Conservation (phyloP, 768 basidiomycete genomes). For the Tulasnella sp. region DNA sequence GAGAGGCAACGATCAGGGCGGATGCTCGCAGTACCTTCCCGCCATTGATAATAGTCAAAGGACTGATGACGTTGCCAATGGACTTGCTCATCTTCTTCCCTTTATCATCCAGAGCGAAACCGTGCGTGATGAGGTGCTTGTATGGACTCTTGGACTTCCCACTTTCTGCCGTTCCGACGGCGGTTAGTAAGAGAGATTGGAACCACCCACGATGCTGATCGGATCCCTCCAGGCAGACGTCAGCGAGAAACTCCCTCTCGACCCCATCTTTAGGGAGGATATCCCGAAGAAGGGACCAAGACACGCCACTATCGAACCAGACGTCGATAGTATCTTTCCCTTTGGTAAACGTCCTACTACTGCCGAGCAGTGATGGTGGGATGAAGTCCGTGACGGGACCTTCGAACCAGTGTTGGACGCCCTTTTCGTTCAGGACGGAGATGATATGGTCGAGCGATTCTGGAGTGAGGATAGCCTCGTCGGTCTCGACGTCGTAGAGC, state of each 20-base stretch:
- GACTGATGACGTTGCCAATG: conserved; percentile 80
- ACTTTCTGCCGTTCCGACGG: conserved; percentile 40
- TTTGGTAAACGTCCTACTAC: conserved; percentile 49
- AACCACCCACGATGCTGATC: conserved; percentile 99
- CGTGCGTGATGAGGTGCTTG: conserved; percentile 78
- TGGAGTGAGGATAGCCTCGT: conserved; percentile 50
- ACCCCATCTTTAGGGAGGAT: conserved; percentile 24
- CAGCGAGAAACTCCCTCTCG: conserved; percentile 36
- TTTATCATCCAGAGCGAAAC: conserved; percentile 84
- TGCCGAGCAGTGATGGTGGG: conserved; percentile 40
- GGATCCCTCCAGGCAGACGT: conserved; percentile 87
- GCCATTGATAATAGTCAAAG: conserved; percentile 68
- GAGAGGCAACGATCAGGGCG: too few species aligned
- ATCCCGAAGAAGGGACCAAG: conserved; percentile 69
- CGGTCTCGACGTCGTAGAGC: conserved; percentile 53
- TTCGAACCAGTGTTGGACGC: conserved; percentile 85
- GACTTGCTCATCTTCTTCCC: conserved; percentile 98
- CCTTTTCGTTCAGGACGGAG: conserved; percentile 54
- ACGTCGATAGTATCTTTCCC: conserved; percentile 97
- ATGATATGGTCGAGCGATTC: conserved; percentile 67
- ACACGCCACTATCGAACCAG: conserved; percentile 96
- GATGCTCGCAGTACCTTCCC: conserved; percentile 41
- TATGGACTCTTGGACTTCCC: conserved; percentile 45
- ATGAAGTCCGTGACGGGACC: conserved; percentile 77
- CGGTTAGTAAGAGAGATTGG: conserved; percentile 86